Conservation (phyloP, 1,284 basidiomycete species). For the Hemileia vastatrix region DNA sequence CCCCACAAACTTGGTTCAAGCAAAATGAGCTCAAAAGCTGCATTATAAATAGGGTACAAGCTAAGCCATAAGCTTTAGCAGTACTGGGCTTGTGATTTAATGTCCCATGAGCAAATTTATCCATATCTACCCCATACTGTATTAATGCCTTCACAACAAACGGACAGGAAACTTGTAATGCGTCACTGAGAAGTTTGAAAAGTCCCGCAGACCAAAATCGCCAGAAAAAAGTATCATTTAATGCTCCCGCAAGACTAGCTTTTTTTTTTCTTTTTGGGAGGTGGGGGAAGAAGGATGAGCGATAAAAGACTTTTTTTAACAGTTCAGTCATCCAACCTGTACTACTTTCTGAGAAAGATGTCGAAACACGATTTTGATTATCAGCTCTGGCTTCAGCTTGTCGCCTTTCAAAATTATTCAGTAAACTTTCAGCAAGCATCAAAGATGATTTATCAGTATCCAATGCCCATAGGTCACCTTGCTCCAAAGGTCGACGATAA, state of each 20-base stretch:
- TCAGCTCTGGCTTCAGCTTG: constrained; percentile 2
- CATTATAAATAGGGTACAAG: constrained; percentile 2
- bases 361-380: constrained; percentile 53
- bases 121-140: constrained; percentile 5
- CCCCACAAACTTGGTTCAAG: neutral
- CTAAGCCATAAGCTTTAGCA: constrained; percentile 2
- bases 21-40: neutral
- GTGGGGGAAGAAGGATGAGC: constrained; percentile 31
- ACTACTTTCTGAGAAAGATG: too few species aligned
- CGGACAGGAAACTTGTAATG: neutral
- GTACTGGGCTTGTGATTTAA: neutral
- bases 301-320: neutral
- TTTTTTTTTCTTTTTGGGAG: constrained; percentile 56
- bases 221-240: constrained; percentile 71
- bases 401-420: constrained; percentile 54
- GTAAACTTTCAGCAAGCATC: constrained; percentile 57
- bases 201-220: constrained; percentile 72
- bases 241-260: constrained; percentile 61
- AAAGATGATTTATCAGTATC: constrained; percentile 50
- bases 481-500: constrained; percentile 68
- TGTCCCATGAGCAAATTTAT: neutral
- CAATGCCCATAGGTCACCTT: constrained; percentile 73
- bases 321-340: too few species aligned
- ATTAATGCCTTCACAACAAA: constrained; percentile 2
- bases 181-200: constrained; percentile 57